Evolutionary conservation across 306 rosid genomes (phyloP).

Genomic region (Rosa lucieae): DNA sequence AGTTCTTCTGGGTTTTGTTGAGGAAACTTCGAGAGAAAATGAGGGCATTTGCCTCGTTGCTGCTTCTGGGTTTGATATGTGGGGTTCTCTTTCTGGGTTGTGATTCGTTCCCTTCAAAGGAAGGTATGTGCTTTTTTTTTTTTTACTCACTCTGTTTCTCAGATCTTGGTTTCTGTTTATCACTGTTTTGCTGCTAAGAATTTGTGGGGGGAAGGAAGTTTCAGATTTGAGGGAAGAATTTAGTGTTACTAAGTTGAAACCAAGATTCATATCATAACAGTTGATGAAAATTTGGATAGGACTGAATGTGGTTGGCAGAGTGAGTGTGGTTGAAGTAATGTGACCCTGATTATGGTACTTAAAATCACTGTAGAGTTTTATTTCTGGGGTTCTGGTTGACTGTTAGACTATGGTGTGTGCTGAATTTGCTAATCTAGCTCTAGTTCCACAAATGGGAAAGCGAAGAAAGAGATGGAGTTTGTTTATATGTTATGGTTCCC

Average conservation of each 20-base stretch:
- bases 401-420: neutral
- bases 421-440: slow-evolving; percentile 9
- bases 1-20: slow-evolving; percentile 36
- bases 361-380: slow-evolving; percentile 6
- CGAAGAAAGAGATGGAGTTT: neutral
- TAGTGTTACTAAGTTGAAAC: neutral
- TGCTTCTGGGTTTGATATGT: slow-evolving; percentile 45
- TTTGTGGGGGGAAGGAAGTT: slow-evolving; percentile 14
- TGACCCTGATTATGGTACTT: slow-evolving; percentile 17
- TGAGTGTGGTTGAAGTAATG: slow-evolving; percentile 14
- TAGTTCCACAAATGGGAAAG: neutral
- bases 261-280: neutral
- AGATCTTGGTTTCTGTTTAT: slow-evolving; percentile 55
- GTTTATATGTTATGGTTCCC: slow-evolving; percentile 4
- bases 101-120: slow-evolving; percentile 49
- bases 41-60: slow-evolving; percentile 49
- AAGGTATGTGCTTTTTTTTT: slow-evolving; percentile 49
- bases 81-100: slow-evolving; percentile 47
- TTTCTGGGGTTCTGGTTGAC: slow-evolving; percentile 15
- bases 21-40: slow-evolving; percentile 42
- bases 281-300: neutral
- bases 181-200: slow-evolving; percentile 27
- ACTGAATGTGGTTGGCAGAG: slow-evolving; percentile 16
- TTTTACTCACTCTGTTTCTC: slow-evolving; percentile 21
- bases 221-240: slow-evolving; percentile 12